phyloP scores from a whole-genome alignment of 2,329 filamentous ascomycete genomes.

The Claviceps pazoutovae region DNA sequence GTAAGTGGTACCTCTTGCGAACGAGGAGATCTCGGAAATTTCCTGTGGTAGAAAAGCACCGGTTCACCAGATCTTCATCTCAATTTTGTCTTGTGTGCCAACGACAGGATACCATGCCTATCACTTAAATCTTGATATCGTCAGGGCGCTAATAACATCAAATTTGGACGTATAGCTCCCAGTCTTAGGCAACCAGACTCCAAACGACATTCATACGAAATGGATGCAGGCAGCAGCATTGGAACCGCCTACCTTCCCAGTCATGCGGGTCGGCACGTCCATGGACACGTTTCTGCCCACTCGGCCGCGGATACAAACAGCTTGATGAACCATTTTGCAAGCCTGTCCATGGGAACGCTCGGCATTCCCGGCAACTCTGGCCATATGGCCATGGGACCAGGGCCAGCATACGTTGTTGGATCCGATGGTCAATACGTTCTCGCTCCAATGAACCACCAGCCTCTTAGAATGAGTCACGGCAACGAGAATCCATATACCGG shows the following conservation, averaged over 20 bases:
- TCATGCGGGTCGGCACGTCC: constrained; percentile 16
- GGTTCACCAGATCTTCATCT: neutral
- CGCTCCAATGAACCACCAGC: constrained; percentile 21
- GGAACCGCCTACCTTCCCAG: constrained; percentile 18
- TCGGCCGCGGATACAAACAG: constrained; percentile 17
- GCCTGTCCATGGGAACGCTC: constrained; percentile 24
- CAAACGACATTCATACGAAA: constrained; percentile 12
- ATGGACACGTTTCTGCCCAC: constrained; percentile 17
- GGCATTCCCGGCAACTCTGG: constrained; percentile 17
- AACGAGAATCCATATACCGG: constrained; percentile 20
- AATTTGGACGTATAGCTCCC: constrained; percentile 10
- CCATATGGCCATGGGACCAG: constrained; percentile 20
- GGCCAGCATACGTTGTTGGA: constrained; percentile 22
- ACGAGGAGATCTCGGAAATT: neutral
- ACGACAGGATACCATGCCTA: neutral
- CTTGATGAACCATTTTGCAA: constrained; percentile 22
- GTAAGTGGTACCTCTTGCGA: constrained; percentile 5
- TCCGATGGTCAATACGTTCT: constrained; percentile 26
- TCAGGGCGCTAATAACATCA: neutral
- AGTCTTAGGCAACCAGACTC: constrained; percentile 21
- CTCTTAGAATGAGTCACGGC: constrained; percentile 21
- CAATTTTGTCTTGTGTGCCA: neutral
- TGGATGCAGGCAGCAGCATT: constrained; percentile 22
- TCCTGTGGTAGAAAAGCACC: neutral
- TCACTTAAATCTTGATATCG: neutral